These are phyloP conservation scores for Lentinula detonsa DNA, from an alignment of 768 basidiomycete genomes.

Conservation along the genomic window DNA sequence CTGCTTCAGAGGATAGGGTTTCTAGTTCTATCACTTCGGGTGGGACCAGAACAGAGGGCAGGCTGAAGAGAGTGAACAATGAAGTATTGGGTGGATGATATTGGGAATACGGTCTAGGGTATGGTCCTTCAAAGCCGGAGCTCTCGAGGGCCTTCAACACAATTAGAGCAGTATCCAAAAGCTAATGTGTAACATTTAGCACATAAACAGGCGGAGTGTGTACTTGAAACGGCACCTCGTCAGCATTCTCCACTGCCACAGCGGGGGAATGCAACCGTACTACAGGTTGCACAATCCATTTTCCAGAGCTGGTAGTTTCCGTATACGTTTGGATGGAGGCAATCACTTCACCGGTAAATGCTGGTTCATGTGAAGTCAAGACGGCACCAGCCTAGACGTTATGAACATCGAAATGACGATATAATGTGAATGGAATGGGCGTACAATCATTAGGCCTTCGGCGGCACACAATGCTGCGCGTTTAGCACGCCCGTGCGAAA, in stretches of 20 bases:
- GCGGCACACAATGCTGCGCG: conserved; percentile 75
- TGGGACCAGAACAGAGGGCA: conserved; percentile 79
- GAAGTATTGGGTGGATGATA: conserved; percentile 35
- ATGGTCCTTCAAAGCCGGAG: conserved; percentile 53
- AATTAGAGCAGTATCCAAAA: conserved; percentile 66
- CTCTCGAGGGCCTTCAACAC: conserved; percentile 58
- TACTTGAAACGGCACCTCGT: conserved; percentile 44
- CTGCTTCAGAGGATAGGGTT: conserved; percentile 58
- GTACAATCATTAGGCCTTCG: conserved; percentile 72
- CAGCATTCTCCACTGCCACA: conserved; percentile 39
- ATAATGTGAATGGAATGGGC: conserved; percentile 11
- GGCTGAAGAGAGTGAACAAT: conserved; percentile 46
- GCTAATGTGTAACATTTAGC: conserved; percentile 22
- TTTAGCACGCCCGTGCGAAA: conserved; percentile 80
- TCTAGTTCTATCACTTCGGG: conserved; percentile 85
- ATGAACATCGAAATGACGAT: neutral
- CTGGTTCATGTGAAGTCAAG: conserved; percentile 53
- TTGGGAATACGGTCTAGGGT: conserved; percentile 60
- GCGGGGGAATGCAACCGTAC: conserved; percentile 43
- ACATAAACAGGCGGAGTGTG: neutral
- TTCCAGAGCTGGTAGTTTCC: conserved; percentile 50
- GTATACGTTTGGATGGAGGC: conserved; percentile 65
- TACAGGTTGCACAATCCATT: conserved; percentile 63
- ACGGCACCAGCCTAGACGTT: conserved; percentile 54
- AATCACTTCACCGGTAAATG: conserved; percentile 65